Base-by-base conservation (phyloP, 2,329 filamentous ascomycete species). In the Ophiocordyceps robertsii region DNA sequence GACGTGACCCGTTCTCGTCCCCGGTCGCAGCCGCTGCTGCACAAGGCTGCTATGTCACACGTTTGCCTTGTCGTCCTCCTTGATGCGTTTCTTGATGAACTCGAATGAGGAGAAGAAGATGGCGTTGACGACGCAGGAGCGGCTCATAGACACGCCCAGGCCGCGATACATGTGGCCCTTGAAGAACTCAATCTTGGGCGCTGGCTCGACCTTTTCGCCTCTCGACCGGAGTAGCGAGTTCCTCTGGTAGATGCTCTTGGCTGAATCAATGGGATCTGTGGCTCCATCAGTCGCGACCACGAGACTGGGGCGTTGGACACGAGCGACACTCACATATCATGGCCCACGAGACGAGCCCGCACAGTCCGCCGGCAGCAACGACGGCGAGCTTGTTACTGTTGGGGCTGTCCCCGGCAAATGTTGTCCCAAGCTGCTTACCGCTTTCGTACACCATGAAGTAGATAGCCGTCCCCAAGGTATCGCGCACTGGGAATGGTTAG, bases 391-490 rank as follows among this genome's bases (percentile, higher is more conserved):
- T 84, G 54, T 83, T 84, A 39, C 82, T 85, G n/a, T 84, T 78
- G 8, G 80, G 79, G 46, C 73, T 73, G 48, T 83, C 82, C 39
- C 82, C 75, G 36, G 75, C 77, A 49, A 84, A 77, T 14, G 84
- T 86, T 17, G 82, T 84, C 48, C 88, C 73, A 21, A 90, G 64
- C 59, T 92, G 85, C 57, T 93, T 93, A 52, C 79, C 77, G 58
- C 83, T 88, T 62, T 93, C 86, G 59, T 93, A 93, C 29, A 86
- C 89, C 65, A 84, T 85, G 56, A 93, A 93, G 60, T 93, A 93
- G 44, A 90, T 85, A 29, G 78, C 76, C 1, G 86, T 93, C 42
- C 86, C 86, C 46, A 92, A 69, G 1, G 84, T 89, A 61, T 93
- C 86, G 46, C 86, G 76, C 53, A 89, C 84, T 85, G 44, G 37